Percentiles rank a stretch among this genome's conserved stretches.
Conservation (phyloP, 2,329 filamentous ascomycete genomes). For the Ophiostoma populinum region DNA sequence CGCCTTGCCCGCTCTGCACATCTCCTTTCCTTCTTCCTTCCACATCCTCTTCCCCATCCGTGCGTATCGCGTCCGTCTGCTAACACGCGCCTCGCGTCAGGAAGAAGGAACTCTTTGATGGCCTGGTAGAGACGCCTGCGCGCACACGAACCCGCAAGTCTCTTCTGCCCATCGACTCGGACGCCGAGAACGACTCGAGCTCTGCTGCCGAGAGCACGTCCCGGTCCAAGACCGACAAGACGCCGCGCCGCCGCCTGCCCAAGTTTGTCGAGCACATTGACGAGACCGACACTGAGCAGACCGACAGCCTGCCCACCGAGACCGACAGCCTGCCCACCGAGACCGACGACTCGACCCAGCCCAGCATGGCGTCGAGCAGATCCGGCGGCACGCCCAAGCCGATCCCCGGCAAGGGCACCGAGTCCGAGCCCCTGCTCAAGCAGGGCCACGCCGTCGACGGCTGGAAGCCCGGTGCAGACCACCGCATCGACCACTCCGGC, state of each 20-base stretch:
- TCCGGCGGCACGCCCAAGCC: slow-evolving; percentile 8
- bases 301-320: slow-evolving; percentile 14
- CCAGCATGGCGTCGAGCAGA: background rate
- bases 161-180: slow-evolving; percentile 24
- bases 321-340: slow-evolving; percentile 9
- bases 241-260: slow-evolving; percentile 26
- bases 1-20: too few species aligned
- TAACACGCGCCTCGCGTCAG: slow-evolving; percentile 19
- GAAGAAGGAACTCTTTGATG: slow-evolving; percentile 44
- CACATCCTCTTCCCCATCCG: background rate
- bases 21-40: too few species aligned
- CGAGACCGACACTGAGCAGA: slow-evolving; percentile 27
- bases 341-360: background rate
- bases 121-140: slow-evolving; percentile 42
- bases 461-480: slow-evolving; percentile 41
- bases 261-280: slow-evolving; percentile 35
- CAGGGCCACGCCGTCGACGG: slow-evolving; percentile 30
- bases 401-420: slow-evolving; percentile 16
- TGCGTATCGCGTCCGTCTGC: too few species aligned
- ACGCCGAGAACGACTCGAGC: slow-evolving; percentile 32
- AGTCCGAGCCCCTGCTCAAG: slow-evolving; percentile 10
- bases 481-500: slow-evolving; percentile 44
- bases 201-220: slow-evolving; percentile 24
- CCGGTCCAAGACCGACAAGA: slow-evolving; percentile 8
- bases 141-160: slow-evolving; percentile 32